Conservation (phyloP, 257 asterid genomes). For the Nicotiana otophora region DNA sequence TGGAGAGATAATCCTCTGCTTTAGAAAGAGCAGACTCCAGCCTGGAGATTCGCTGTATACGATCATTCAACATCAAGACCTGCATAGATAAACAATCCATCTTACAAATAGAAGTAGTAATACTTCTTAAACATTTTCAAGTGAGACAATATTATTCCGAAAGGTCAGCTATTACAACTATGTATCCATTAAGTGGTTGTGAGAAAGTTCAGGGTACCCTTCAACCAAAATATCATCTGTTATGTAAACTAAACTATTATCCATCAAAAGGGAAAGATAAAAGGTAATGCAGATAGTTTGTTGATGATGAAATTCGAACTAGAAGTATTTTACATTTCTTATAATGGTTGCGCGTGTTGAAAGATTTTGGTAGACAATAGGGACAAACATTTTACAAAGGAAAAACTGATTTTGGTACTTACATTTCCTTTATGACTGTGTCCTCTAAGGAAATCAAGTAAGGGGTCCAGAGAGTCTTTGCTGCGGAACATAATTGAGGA, state of each 20-base stretch:
- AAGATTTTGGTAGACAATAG: neutral
- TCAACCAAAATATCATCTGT: neutral
- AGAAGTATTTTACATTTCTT: neutral
- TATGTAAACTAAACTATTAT: neutral
- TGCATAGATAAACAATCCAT: constrained; percentile 20
- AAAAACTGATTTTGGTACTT: constrained; percentile 20
- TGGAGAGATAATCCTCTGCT: constrained; percentile 76
- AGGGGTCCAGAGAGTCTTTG: constrained; percentile 82
- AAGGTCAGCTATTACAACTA: neutral
- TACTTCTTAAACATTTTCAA: neutral
- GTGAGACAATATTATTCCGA: neutral
- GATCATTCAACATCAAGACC: constrained; percentile 88
- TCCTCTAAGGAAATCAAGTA: constrained; percentile 82
- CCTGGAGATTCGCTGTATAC: constrained; percentile 66
- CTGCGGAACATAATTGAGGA: constrained; percentile 89
- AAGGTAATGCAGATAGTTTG: neutral
- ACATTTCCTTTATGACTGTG: constrained; percentile 87
- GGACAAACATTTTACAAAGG: neutral
- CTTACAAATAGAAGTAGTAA: neutral
- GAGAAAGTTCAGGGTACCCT: neutral
- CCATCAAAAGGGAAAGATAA: neutral
- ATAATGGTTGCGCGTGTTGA: neutral
- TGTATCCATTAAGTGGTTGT: neutral
- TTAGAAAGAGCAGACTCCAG: constrained; percentile 68
- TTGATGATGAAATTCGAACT: neutral